These are phyloP conservation scores for Amauroascus verrucosus DNA, from an alignment of 2,329 filamentous ascomycete species.

Conservation along the genomic window DNA sequence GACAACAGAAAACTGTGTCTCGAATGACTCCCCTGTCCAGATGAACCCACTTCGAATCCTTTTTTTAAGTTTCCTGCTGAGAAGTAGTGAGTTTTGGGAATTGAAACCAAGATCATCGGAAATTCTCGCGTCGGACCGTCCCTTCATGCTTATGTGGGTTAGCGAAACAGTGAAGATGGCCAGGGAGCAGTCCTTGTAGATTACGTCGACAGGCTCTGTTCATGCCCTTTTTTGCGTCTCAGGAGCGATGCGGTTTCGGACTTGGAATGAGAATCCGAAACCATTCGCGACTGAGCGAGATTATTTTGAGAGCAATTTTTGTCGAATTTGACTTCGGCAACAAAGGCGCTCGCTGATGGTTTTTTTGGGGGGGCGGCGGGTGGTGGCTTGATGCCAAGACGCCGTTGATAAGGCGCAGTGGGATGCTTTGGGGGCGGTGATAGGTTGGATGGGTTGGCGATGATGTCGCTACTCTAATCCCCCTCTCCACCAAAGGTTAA, in stretches of 20 bases:
- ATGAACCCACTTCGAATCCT: background rate
- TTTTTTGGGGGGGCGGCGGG: background rate
- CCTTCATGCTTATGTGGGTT: background rate
- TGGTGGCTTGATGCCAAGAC: slow-evolving; percentile 5
- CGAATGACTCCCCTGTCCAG: background rate
- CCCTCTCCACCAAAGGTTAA: background rate
- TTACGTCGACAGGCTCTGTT: background rate
- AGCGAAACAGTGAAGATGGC: background rate
- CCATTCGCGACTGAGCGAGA: background rate
- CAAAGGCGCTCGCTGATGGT: too few relatives aligned
- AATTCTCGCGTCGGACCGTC: background rate
- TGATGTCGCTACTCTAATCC: slow-evolving; percentile 3
- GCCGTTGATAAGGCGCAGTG: slow-evolving; percentile 2
- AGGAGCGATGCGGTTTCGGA: background rate
- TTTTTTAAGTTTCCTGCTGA: background rate
- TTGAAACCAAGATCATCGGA: background rate
- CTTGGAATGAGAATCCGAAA: background rate
- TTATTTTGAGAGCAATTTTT: background rate
- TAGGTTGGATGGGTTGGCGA: background rate
- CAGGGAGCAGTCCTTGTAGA: background rate
- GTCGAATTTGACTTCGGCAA: background rate
- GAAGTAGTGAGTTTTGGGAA: background rate
- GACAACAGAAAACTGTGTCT: background rate
- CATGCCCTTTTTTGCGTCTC: background rate
- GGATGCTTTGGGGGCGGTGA: background rate